Conservation (phyloP, 2,329 filamentous ascomycete genomes). For the Alternaria atra region DNA sequence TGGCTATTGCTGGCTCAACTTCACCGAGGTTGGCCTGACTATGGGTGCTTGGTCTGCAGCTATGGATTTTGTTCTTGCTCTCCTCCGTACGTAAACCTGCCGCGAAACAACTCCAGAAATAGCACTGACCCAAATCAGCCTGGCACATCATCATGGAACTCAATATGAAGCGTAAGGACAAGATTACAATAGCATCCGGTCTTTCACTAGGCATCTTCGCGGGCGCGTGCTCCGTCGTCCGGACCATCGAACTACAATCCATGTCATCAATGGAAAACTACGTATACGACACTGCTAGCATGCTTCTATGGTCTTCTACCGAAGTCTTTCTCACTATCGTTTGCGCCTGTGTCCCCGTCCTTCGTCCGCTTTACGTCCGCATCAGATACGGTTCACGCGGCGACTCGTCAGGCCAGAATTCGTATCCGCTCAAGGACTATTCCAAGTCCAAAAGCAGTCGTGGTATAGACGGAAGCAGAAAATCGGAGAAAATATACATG, state of each 20-base stretch:
- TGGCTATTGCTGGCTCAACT: constrained; percentile 40
- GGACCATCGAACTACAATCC: constrained; percentile 40
- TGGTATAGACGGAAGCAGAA: constrained; percentile 9
- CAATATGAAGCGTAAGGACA: constrained; percentile 49
- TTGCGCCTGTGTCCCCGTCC: constrained; percentile 62
- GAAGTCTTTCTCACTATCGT: constrained; percentile 59
- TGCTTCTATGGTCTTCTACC: constrained; percentile 46
- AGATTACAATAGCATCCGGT: constrained; percentile 42
- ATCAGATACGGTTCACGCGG: constrained; percentile 32
- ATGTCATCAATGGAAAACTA: constrained; percentile 42
- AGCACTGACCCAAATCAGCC: constrained; percentile 15
- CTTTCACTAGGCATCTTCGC: constrained; percentile 45
- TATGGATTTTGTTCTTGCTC: constrained; percentile 49
- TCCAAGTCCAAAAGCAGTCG: constrained; percentile 24
- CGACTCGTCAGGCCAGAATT: constrained; percentile 26
- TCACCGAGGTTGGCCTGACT: constrained; percentile 37
- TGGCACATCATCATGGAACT: constrained; percentile 46
- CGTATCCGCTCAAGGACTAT: constrained; percentile 35
- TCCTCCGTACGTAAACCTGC: constrained; percentile 31
- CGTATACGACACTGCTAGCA: constrained; percentile 43
- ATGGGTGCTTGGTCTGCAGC: constrained; percentile 46
- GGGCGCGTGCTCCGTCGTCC: constrained; percentile 43
- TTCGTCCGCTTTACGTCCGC: constrained; percentile 53
- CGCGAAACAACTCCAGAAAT: not conserved
- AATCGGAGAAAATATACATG: constrained; percentile 28